Evolutionary conservation across 2,329 filamentous ascomycete species (phyloP).

Genomic region (Talaromyces sp.): DNA sequence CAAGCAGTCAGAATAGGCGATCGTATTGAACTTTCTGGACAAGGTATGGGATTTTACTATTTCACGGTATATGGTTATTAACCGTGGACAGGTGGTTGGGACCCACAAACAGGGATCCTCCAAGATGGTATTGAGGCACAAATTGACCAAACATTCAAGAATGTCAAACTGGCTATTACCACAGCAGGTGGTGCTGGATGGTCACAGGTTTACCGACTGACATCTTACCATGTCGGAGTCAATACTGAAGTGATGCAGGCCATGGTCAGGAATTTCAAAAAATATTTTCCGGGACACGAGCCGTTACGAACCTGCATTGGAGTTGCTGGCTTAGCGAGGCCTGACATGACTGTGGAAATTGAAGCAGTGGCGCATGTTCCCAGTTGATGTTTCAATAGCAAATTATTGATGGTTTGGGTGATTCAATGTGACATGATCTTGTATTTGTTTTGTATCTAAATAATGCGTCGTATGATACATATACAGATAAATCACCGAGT

Average conservation of each 20-base stretch:
- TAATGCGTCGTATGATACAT: too few relatives aligned
- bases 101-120: conserved; percentile 12
- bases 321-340: conserved; percentile 42
- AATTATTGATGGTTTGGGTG: background rate
- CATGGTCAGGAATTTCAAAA: conserved; percentile 44
- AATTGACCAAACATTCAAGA: conserved; percentile 51
- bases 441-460: background rate
- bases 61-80: background rate
- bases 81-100: conserved; percentile 21
- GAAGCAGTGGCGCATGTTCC: conserved; percentile 48
- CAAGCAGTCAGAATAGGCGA: conserved; percentile 11
- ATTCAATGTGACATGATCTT: background rate
- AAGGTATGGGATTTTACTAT: conserved; percentile 34
- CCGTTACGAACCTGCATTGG: conserved; percentile 52
- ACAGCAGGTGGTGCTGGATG: conserved; percentile 42
- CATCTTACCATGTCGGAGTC: background rate
- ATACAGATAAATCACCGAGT: background rate
- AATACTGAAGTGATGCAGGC: conserved; percentile 22
- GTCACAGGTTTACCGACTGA: background rate
- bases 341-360: conserved; percentile 54
- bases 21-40: conserved; percentile 26
- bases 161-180: conserved; percentile 48
- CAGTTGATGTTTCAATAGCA: background rate
- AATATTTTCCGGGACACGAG: conserved; percentile 48
- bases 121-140: conserved; percentile 37